Evolutionary conservation across 768 basidiomycete species (phyloP), one percentile per base, ranked within the genome.

Genomic region (Xerocomellus dryophilus): DNA sequence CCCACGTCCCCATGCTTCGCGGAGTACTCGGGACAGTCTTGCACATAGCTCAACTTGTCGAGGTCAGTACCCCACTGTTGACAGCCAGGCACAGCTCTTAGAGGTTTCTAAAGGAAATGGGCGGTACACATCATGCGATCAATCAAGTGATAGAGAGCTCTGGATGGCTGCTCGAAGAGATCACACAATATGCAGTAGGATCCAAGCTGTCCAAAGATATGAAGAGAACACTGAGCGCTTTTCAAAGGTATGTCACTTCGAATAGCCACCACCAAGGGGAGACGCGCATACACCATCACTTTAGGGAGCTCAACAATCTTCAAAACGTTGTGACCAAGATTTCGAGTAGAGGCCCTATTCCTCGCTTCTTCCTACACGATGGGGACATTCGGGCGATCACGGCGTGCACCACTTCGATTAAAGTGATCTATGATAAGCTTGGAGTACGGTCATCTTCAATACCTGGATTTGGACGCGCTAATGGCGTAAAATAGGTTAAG

Each of bases 41-140:
- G 43, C 51, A 35, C 0, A 45, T 56, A 21, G 57, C 61, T 5
- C 44, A 52, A 25, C 0, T 29, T 2, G 51, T 62, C 8, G 31
- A 63, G 39, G 61, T 62, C 10, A 18, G 53, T 45, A 3, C 15
- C 3, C 9, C 25, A 23, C 9, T 10, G 6, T 35, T n/a, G 3
- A 21, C 1, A 5, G 10, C 42, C n/a, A 0, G 17, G 25, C 10
- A 14, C 1, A 4, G 3, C 25, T 27, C 51, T 62, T 2, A 60
- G 1, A 17, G 0, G 3, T 12, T 48, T 50, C 2, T 7, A 3
- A 38, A 60, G 61, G 51, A 27, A 18, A 54, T 60, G 45, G 50
- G 45, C 0, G 61, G 61, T 4, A 32, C 41, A 7, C 61, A 62
- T 29, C 61, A 62, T 32, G 36, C 42, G n/a, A 60, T 57, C 14